Evolutionary conservation across 768 basidiomycete genomes (phyloP), one percentile per base, ranked within the genome.

Genomic region (Trametes meyenii): DNA sequence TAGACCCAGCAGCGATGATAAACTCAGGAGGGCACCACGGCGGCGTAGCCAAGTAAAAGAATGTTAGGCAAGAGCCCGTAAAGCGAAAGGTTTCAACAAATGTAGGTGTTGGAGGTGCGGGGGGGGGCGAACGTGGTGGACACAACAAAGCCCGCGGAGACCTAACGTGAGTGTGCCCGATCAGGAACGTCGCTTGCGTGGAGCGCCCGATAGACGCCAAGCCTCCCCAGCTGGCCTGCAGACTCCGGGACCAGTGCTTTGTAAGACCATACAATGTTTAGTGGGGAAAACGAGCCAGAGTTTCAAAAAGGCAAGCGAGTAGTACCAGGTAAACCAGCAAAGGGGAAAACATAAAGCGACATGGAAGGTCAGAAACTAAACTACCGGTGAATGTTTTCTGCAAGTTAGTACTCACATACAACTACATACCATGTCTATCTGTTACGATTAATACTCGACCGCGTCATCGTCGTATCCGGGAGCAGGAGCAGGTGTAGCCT

Each of bases 381-480:
- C 39, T 40, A 40, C 39, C 14, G 17, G 39, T n/a, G 14, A 40
- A 33, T 33, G 29, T 40, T 13, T 40, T 14, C 39, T 40, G 17
- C 39, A n/a, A 40, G 14, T 40, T 40, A 46, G 26, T 23, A 48
- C 24, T 19, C 12, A 54, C 21, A 48, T 48, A 40, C 44, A 16
- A 5, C 33, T 55, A 55, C 33, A 11, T 14, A 36, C 36, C 50
- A 19, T 23, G 38, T 7, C 24, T 19, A 17, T 35, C 42, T 39
- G 13, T 33, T 16, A 29, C 5, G 29, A 7, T 54, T 44, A 90
- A 76, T 91, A 92, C 76, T 92, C 90, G 46, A 92, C 88, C 12
- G 88, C 90, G 70, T 91, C 90, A 64, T 91, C 90, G 64, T 89
- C 90, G 60, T 90, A 88, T 50, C 84, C 86, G 65, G 82, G 84